Percentiles rank a stretch among this genome's conserved stretches.
phyloP scores from a whole-genome alignment of 371 early-diverging fungal genomes.

The Umbelopsis sp. region DNA sequence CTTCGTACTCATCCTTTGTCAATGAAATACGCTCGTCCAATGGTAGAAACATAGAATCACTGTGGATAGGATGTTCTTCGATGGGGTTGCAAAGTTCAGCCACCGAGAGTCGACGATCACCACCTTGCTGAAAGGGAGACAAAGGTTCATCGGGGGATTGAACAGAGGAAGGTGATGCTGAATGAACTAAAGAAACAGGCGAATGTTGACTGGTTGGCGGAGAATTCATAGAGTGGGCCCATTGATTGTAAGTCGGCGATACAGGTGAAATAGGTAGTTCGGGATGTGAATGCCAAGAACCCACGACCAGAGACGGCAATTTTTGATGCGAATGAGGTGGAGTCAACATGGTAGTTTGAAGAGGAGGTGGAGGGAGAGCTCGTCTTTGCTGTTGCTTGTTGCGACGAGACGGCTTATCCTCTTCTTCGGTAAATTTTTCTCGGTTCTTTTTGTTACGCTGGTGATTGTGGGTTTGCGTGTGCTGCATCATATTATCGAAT shows the following conservation, averaged over 20 bases:
- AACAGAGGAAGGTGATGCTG: not conserved
- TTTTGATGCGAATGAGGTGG: slow-evolving; percentile 6
- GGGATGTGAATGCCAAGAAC: slow-evolving; percentile 7
- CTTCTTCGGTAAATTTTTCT: slow-evolving; percentile 15
- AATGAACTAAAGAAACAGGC: not conserved
- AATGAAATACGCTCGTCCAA: slow-evolving; percentile 30
- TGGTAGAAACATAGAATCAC: not conserved
- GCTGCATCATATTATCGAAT: slow-evolving; percentile 70
- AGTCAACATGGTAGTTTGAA: slow-evolving; percentile 16
- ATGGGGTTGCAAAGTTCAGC: slow-evolving; percentile 39
- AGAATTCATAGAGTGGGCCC: not conserved
- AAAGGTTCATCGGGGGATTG: slow-evolving; percentile 17
- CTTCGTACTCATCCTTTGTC: slow-evolving; percentile 50
- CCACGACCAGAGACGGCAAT: not conserved
- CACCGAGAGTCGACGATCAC: slow-evolving; percentile 36
- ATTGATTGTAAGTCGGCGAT: slow-evolving; percentile 14
- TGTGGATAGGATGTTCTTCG: not conserved
- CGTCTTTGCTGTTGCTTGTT: not conserved
- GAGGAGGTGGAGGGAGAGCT: slow-evolving; percentile 13
- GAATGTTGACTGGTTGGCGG: slow-evolving; percentile 11
- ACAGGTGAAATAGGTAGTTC: slow-evolving; percentile 11
- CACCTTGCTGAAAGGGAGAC: slow-evolving; percentile 6
- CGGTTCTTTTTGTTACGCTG: slow-evolving; percentile 16
- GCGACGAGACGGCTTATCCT: not conserved
- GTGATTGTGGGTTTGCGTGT: slow-evolving; percentile 59